Conservation (phyloP, 495 filamentous ascomycete genomes). For the Evernia prunastri region DNA sequence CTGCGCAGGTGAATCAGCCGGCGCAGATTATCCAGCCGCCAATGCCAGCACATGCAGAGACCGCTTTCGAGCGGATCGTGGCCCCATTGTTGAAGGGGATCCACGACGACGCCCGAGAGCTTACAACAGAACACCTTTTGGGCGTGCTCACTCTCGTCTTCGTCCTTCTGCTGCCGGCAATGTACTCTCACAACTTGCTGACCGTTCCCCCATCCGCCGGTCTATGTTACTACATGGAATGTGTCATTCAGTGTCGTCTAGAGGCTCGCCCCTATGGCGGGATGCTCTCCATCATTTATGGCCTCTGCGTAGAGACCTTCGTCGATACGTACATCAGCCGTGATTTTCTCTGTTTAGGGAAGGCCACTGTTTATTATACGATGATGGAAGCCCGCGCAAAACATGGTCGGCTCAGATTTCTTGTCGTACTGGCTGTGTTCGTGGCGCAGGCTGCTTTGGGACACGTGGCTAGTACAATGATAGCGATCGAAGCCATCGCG, state of each 20-base stretch:
- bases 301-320: background rate
- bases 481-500: too few relatives aligned
- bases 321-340: background rate
- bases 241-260: background rate
- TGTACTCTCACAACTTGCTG: too few relatives aligned
- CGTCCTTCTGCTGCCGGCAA: too few relatives aligned
- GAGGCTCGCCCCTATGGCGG: background rate
- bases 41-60: background rate
- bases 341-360: background rate
- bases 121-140: background rate
- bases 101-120: too few relatives aligned
- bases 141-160: background rate
- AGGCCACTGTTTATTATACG: too few relatives aligned
- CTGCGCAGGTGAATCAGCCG: too few relatives aligned
- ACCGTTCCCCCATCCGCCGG: background rate
- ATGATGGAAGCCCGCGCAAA: too few relatives aligned
- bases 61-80: background rate
- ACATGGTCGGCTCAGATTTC: too few relatives aligned
- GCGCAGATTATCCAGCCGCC: background rate
- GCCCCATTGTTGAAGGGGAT: background rate
- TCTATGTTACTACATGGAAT: background rate
- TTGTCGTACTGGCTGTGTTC: too few relatives aligned
- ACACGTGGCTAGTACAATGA: too few relatives aligned
- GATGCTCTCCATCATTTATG: background rate
- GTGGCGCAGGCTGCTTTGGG: too few relatives aligned